Evolutionary conservation across 805 yeast genomes (phyloP).

Genomic region (Kodamaea neixiangensis): DNA sequence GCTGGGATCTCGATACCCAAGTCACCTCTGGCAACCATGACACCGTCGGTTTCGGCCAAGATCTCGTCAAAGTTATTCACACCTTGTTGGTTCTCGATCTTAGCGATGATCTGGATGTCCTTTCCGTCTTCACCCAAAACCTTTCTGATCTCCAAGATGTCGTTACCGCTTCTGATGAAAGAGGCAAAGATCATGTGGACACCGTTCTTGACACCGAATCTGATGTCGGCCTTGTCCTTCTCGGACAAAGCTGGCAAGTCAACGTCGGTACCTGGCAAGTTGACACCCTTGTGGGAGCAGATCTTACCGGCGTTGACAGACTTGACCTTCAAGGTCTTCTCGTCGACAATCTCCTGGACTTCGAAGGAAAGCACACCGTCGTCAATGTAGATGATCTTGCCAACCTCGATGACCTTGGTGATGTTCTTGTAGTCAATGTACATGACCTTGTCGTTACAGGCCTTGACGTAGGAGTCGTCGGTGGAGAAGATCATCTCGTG

Average conservation of each 20-base stretch:
- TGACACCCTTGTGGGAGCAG: slow-evolving; percentile 98
- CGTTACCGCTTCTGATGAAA: slow-evolving; percentile 92
- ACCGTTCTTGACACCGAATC: slow-evolving; percentile 94
- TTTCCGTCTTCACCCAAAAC: slow-evolving; percentile 97
- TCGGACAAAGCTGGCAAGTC: slow-evolving; percentile 97
- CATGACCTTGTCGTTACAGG: slow-evolving; percentile 80
- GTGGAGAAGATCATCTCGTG: slow-evolving; percentile 95
- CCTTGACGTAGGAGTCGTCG: slow-evolving; percentile 71
- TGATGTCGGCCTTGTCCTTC: slow-evolving; percentile 90
- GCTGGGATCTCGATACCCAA: slow-evolving; percentile 99
- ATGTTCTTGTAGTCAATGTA: slow-evolving; percentile 94
- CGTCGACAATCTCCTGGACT: slow-evolving; percentile 82
- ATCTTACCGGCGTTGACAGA: slow-evolving; percentile 94
- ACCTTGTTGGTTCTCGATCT: slow-evolving; percentile 99
- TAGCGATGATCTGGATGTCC: slow-evolving; percentile 93
- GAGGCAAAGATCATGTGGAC: slow-evolving; percentile 99
- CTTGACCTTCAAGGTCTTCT: slow-evolving; percentile 76
- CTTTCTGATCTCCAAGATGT: slow-evolving; percentile 84
- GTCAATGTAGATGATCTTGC: slow-evolving; percentile 91
- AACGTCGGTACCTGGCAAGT: slow-evolving; percentile 98
- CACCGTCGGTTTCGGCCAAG: slow-evolving; percentile 94
- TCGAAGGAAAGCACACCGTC: slow-evolving; percentile 97
- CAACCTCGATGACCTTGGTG: slow-evolving; percentile 86
- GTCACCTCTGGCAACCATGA: slow-evolving; percentile 99
- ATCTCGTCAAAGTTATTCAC: slow-evolving; percentile 99